Evolutionary conservation across 352 stramenopile genomes (phyloP).

Genomic region (Pythium chondricola): DNA sequence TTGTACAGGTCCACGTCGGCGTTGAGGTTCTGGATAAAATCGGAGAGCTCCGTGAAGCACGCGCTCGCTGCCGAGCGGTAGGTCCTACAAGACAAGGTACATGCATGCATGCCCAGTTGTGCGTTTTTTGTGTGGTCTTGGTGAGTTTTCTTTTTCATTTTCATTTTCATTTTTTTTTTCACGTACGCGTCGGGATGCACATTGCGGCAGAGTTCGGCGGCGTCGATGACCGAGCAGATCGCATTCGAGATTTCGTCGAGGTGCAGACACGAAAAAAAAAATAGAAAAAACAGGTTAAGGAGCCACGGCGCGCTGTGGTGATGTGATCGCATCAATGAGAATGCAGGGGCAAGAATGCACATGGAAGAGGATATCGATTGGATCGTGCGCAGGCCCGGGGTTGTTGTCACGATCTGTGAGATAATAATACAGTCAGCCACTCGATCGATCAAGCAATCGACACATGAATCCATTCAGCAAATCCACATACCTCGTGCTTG

Average conservation of each 20-base stretch:
- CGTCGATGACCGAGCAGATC: slow-evolving; percentile 95
- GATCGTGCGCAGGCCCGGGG: slow-evolving; percentile 62
- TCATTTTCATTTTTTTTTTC: too few relatives aligned
- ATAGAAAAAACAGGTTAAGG: slow-evolving; percentile 5
- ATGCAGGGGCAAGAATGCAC: neutral
- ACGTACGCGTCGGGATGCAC: slow-evolving; percentile 84
- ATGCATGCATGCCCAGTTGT: neutral
- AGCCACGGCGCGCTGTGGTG: neutral
- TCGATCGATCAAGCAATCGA: too few relatives aligned
- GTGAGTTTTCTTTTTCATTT: too few relatives aligned
- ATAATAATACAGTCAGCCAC: neutral
- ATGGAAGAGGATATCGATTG: slow-evolving; percentile 44
- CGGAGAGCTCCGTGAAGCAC: slow-evolving; percentile 88
- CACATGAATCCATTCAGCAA: neutral
- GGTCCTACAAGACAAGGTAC: slow-evolving; percentile 15
- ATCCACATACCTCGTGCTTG: slow-evolving; percentile 39
- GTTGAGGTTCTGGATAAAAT: slow-evolving; percentile 95
- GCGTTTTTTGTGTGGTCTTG: neutral
- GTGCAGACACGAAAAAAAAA: slow-evolving; percentile 18
- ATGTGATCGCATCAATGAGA: neutral
- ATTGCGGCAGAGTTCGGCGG: slow-evolving; percentile 92
- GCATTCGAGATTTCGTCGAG: slow-evolving; percentile 94
- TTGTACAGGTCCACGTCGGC: slow-evolving; percentile 88
- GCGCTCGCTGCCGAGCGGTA: slow-evolving; percentile 81
- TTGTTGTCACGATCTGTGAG: slow-evolving; percentile 9